Percentiles rank a stretch among this genome's conserved stretches.
Conservation (phyloP, 257 asterid species). For the Paraleonurus japonicus region DNA sequence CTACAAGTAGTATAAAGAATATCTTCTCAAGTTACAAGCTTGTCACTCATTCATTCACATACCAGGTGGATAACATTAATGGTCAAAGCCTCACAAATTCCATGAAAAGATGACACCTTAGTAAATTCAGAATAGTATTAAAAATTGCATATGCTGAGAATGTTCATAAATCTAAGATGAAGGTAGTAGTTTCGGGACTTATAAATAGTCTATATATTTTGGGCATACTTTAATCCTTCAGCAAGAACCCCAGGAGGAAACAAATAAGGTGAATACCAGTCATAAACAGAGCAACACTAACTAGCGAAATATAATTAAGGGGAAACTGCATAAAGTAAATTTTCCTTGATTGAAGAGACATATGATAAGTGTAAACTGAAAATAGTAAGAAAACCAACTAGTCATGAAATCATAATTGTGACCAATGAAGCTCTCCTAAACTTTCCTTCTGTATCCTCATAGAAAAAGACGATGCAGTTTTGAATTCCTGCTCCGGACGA, state of each 20-base stretch:
- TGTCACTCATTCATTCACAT: background rate
- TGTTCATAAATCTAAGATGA: background rate
- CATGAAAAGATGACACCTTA: background rate
- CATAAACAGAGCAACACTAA: background rate
- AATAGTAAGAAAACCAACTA: background rate
- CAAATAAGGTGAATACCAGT: background rate
- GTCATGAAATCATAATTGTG: background rate
- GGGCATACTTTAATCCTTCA: background rate
- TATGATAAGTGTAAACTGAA: background rate
- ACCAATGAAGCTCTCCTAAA: background rate
- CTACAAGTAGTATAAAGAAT: slow-evolving; percentile 34
- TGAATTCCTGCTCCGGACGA: background rate
- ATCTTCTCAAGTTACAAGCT: background rate
- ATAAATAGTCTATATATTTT: background rate
- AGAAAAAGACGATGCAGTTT: slow-evolving; percentile 4
- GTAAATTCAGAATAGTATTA: background rate
- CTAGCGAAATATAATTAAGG: background rate
- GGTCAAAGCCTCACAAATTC: background rate
- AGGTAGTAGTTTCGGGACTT: background rate
- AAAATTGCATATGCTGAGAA: background rate
- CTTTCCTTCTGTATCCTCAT: background rate
- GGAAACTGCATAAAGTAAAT: background rate
- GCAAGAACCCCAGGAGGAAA: background rate
- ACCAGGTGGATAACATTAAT: background rate
- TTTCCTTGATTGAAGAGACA: background rate